phyloP scores from a whole-genome alignment of 2,329 filamentous ascomycete genomes.

The Exophiala lecanii-corni region DNA sequence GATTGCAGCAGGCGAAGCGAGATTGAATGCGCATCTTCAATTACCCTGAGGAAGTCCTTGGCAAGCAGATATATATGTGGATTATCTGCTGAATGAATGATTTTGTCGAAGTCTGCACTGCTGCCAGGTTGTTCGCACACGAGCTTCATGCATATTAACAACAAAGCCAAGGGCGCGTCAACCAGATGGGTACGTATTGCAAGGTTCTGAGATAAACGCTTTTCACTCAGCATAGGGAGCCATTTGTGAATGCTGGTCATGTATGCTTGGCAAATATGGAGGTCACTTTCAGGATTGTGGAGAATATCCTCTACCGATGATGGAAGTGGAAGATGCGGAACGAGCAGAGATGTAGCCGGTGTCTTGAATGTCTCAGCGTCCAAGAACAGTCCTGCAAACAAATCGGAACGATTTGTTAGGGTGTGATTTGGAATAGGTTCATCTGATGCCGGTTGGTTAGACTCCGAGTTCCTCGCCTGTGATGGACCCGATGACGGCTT shows the following conservation, averaged over 20 bases:
- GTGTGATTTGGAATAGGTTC: not conserved
- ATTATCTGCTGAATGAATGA: too few species aligned
- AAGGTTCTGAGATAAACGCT: constrained; percentile 11
- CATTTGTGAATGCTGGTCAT: constrained; percentile 20
- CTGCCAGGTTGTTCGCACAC: too few species aligned
- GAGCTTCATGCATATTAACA: constrained; percentile 29
- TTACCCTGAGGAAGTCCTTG: constrained; percentile 26
- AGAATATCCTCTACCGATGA: constrained; percentile 4
- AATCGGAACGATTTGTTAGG: not conserved
- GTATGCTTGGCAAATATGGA: constrained; percentile 5
- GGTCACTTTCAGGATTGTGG: constrained; percentile 10
- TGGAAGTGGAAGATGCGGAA: constrained; percentile 5
- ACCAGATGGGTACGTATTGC: constrained; percentile 16
- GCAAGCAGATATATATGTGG: not conserved
- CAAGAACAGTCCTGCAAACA: constrained; percentile 10
- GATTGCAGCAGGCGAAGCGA: constrained; percentile 28
- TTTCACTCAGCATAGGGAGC: constrained; percentile 18
- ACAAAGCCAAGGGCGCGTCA: constrained; percentile 25
- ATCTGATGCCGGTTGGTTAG: not conserved
- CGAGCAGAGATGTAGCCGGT: not conserved
- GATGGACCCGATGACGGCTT: not conserved
- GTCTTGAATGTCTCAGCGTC: constrained; percentile 9
- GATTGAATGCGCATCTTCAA: constrained; percentile 24
- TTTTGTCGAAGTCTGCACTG: too few species aligned
- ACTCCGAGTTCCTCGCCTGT: not conserved